Conservation (phyloP, 2,329 filamentous ascomycete species). For the Colletotrichum viniferum region DNA sequence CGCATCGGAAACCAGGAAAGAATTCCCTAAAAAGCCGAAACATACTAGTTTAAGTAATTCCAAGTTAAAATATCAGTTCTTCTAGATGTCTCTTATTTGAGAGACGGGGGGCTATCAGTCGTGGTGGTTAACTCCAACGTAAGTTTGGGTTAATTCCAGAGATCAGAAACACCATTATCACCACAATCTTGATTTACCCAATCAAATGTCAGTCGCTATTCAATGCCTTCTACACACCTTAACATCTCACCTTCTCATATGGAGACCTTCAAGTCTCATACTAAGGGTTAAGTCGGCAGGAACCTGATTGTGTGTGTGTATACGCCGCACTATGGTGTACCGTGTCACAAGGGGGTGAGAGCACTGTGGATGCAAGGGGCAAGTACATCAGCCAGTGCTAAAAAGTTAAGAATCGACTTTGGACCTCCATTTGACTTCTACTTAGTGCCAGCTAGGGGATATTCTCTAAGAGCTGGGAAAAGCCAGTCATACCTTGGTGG, state of each 20-base stretch:
- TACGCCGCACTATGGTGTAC: neutral
- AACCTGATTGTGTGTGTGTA: accelerated
- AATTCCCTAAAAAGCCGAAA: neutral
- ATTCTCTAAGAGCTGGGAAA: neutral
- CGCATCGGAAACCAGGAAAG: neutral
- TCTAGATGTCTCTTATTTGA: accelerated
- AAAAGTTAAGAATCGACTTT: neutral
- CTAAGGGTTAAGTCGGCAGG: neutral
- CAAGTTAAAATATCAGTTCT: neutral
- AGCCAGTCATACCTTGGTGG: neutral
- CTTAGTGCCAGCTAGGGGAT: neutral
- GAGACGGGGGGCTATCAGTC: neutral
- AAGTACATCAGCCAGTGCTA: neutral
- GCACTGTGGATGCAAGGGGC: neutral
- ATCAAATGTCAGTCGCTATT: neutral
- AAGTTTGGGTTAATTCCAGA: neutral
- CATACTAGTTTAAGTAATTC: neutral
- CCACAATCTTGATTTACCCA: neutral
- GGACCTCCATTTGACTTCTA: neutral
- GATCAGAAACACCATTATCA: neutral
- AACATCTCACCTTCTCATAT: neutral
- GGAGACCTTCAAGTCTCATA: neutral
- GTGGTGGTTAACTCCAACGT: neutral
- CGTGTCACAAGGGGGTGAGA: neutral
- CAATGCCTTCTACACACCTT: neutral